Evolutionary conservation across 192 early-diverging fungal genomes (phyloP), one percentile per base, ranked within the genome.

Genomic region (Coemansia sp.): DNA sequence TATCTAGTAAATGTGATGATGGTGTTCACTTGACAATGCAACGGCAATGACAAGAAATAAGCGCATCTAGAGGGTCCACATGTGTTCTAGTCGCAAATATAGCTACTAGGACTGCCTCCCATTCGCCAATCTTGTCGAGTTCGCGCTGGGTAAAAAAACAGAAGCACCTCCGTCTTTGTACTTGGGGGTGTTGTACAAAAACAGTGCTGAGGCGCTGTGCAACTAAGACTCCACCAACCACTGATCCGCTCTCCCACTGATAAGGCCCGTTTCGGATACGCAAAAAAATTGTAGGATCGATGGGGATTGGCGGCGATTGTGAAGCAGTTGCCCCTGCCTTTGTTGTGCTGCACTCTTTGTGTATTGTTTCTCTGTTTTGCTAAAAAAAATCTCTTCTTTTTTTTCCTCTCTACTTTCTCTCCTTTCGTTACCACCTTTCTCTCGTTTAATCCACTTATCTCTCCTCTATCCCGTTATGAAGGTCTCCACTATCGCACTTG

Each of bases 401-500:
- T 53, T 38, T 29, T 71, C 50, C 36, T 66, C 39, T 47, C 13
- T n/a, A 22, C 38, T 39, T 38, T 10, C 58, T 13, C 38, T 18
- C 27, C 49, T 20, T 39, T 33, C 57, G 5, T 36, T 18, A 24
- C 18, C 31, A 7, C 15, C 13, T 43, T 40, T 18, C 47, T 12
- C 9, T 13, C 22, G 13, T 46, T 8, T 27, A 62, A 24, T 49
- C 64, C 24, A 43, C 20, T 2, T 47, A 33, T 43, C 24, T 49
- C 38, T 65, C 16, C 33, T 63, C 41, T 46, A 40, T 55, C 52
- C 18, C 49, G 40, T 27, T 18, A 78, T 78, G 76, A 83, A 83
- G 53, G 38, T 75, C 52, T 78, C 73, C 5, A 60, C 64, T 38
- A 44, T 78, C 49, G 72, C 73, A 9, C 50, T 78, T 63, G 70